Evolutionary conservation across 192 early-diverging fungal genomes (phyloP), one percentile per base, ranked within the genome.

Genomic region (Fimicolochytrium jonesii): DNA sequence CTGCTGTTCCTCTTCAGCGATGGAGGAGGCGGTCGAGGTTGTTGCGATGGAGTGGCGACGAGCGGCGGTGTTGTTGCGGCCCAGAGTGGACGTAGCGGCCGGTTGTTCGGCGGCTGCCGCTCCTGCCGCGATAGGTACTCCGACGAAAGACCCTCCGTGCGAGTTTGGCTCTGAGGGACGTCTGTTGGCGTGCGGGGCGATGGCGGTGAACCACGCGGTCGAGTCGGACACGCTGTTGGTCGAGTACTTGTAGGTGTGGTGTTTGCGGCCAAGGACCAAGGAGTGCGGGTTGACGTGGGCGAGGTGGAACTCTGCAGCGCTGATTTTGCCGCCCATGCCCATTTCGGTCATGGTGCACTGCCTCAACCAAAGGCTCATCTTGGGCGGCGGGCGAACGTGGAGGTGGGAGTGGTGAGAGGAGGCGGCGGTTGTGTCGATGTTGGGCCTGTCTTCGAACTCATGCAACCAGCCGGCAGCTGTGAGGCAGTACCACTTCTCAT

Each of bases 401-500:
- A n/a, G n/a, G n/a, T n/a, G n/a, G n/a, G n/a, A n/a, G n/a, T n/a
- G n/a, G 53, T 55, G 35, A 3, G 42, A 10, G 42, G 18, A n/a
- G 3, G 13, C 54, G n/a, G 31, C 42, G 15, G 10, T 17, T 5
- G 15, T 11, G 20, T 66, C 41, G n/a, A 45, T n/a, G 29, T 35
- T 43, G 7, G 64, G 64, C 4, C 64, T 13, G 10, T 66, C 64
- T 10, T 11, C 30, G 34, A 56, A 66, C 44, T 66, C 64, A 26
- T 66, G 64, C 28, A 66, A 10, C 53, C 54, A 66, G 22, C 64
- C 64, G 32, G 53, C 43, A 7, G 39, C 46, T 6, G 53, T 56
- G 20, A 56, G 44, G 43, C 10, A 18, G 45, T 56, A 66, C 53
- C 54, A 66, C 15, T 31, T 30, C 52, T 66, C 64, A 26, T 57